These are phyloP conservation scores for Tripidium arundinaceum DNA, from an alignment of 202 grass and related monocot genomes.

Conservation along the genomic window DNA sequence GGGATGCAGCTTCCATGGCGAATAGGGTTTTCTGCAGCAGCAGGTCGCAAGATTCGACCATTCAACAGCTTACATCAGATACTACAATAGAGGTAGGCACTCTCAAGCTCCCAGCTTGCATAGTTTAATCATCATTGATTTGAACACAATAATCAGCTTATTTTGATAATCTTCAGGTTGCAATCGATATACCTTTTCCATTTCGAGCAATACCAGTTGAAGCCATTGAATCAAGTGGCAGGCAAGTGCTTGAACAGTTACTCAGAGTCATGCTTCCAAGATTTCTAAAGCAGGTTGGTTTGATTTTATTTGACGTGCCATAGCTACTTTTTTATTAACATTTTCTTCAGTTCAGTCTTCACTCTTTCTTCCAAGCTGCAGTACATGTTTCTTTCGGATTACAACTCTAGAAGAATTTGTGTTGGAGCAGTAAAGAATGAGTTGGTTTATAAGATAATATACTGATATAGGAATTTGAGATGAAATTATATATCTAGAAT, in stretches of 20 bases:
- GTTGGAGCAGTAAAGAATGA: neutral
- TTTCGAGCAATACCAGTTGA: conserved; percentile 76
- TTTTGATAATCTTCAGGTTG: conserved; percentile 51
- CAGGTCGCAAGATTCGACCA: conserved; percentile 35
- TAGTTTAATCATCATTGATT: neutral
- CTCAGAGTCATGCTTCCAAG: conserved; percentile 83
- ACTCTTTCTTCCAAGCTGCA: neutral
- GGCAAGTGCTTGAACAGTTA: conserved; percentile 80
- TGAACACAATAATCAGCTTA: neutral
- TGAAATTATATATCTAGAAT: neutral
- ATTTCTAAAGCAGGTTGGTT: conserved; percentile 81
- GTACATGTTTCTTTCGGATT: neutral
- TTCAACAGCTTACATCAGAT: conserved; percentile 74
- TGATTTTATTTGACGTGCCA: conserved; percentile 5
- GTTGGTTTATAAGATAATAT: neutral
- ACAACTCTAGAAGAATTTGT: conserved; percentile 1
- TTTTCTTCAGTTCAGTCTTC: neutral
- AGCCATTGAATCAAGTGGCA: conserved; percentile 88
- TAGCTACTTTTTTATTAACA: neutral
- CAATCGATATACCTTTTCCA: conserved; percentile 88
- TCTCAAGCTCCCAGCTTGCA: neutral
- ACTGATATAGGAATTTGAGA: neutral
- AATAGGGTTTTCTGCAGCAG: conserved; percentile 77
- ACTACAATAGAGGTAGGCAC: conserved; percentile 77
- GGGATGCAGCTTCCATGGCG: conserved; percentile 98